Base-by-base conservation (phyloP, 257 asterid genomes). In the Echium plantagineum region DNA sequence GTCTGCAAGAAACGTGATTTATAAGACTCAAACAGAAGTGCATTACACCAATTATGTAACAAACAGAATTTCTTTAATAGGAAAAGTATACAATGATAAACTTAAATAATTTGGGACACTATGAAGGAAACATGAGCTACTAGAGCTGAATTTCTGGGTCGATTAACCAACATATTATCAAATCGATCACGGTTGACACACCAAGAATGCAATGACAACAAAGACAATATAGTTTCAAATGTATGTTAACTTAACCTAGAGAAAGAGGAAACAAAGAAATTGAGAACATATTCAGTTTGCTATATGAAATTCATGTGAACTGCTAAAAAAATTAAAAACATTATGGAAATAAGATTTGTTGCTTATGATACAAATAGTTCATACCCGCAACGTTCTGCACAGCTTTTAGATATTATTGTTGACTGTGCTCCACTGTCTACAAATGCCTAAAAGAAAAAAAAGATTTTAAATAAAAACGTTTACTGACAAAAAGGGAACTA, bases 361-460 rank as follows among this genome's bases (percentile, higher is more conserved):
- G 55, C 26, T 24, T n/a, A 19, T 51, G 61, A 64, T 22, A 70
- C 58, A 24, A 57, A 63, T 52, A 64, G 35, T 42, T 66, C 83
- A 59, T 75, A 93, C 99, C 99, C 99, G 28, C 72, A 77, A 48
- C 97, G 95, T 70, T 93, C 99, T 17, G 99, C 99, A 74, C 99
- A 93, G 78, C 78, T 84, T 84, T 83, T 93, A 66, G 99, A 93
- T 77, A 93, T 93, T 61, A 89, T 89, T 58, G 99, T 93, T 53
- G 99, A 93, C 78, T 89, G 98, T 70, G 98, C 98, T 69, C 98
- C 98, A 70, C 98, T 93, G 64, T 93, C 98, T 68, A 93, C 98
- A 65, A 93, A 93, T 63, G 98, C 99, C 98, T 91, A 78, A 74
- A 77, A 71, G 67, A 66, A 63, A 63, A 31, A 19, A 21, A n/a